Conservation (phyloP, 805 yeast genomes). For the Spathaspora arborariae region DNA sequence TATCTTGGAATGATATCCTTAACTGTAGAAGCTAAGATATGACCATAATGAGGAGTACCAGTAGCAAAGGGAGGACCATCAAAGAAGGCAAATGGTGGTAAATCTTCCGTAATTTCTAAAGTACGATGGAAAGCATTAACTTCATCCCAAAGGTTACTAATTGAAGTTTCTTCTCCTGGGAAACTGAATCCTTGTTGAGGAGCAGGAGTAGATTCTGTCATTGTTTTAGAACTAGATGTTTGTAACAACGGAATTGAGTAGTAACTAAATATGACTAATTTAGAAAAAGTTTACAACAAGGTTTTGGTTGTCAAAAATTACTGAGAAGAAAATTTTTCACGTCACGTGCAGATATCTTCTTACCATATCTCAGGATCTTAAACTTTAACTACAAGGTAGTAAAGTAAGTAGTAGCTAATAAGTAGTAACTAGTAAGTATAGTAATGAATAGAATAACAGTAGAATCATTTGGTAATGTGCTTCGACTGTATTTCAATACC, state of each 20-base stretch:
- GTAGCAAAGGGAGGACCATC: conserved; percentile 99
- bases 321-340: background rate
- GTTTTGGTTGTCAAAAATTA: too few species aligned
- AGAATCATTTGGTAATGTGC: conserved; percentile 11
- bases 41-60: conserved; percentile 99
- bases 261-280: background rate
- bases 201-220: conserved; percentile 17
- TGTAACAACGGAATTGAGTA: too few species aligned
- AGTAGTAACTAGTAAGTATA: too few species aligned
- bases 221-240: background rate
- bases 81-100: conserved; percentile 86
- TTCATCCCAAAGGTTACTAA: conserved; percentile 79
- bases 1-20: conserved; percentile 97
- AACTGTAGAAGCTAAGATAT: conserved; percentile 92
- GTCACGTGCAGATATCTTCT: background rate
- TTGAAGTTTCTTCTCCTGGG: conserved; percentile 85
- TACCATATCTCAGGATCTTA: too few species aligned
- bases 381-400: background rate
- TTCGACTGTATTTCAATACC: conserved; percentile 8
- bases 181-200: conserved; percentile 54
- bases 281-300: background rate
- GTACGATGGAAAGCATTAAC: conserved; percentile 92
- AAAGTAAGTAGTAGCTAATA: too few species aligned
- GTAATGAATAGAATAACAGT: conserved; percentile 8
- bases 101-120: conserved; percentile 75